Evolutionary conservation across 805 yeast genomes (phyloP), one percentile per base, ranked within the genome.

Genomic region (Hanseniaspora lachancei): DNA sequence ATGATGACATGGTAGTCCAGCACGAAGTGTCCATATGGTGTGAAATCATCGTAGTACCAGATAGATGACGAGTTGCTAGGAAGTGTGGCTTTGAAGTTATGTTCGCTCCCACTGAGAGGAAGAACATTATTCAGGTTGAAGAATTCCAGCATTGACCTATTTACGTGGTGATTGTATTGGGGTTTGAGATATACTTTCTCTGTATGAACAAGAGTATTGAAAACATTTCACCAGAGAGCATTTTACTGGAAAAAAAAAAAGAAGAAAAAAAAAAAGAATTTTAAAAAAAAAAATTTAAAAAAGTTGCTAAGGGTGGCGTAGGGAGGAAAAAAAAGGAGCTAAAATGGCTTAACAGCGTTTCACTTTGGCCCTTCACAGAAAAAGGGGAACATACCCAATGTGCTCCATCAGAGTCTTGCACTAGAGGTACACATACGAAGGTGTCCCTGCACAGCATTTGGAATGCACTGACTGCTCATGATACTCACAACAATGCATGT

Each of bases 21-120:
- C 58, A 67, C 64, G 62, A 63, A 67, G 48, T 81, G 71, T 5
- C 77, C 77, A 62, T 84, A 79, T 16, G 63, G 62, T 1, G 83
- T 76, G 42, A 82, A 63, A 64, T 82, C 88, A 62, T 82, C 88
- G 58, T 74, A 78, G 59, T 71, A 68, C 87, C 88, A 82, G 38
- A 70, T 59, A 18, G 44, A 20, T 5, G 44, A 41, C n/a, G 57
- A 60, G 38, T 60, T 57, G 18, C 9, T 9, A 34, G 24, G 40
- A 9, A 47, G 2, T 9, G 47, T 42, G 21, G 46, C 2, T 40
- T 39, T 23, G n/a, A 47, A 39, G 16, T 36, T 12, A 23, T 42
- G 24, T 20, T 39, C 21, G 10, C 15, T 23, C 10, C 47, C 34
- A 16, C 35, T 38, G 10, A 35, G 20, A 5, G 24, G 15, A 10